Percentiles rank a stretch among this genome's conserved stretches.
Conservation (phyloP, 257 asterid genomes). For the Ligustrum vulgare region DNA sequence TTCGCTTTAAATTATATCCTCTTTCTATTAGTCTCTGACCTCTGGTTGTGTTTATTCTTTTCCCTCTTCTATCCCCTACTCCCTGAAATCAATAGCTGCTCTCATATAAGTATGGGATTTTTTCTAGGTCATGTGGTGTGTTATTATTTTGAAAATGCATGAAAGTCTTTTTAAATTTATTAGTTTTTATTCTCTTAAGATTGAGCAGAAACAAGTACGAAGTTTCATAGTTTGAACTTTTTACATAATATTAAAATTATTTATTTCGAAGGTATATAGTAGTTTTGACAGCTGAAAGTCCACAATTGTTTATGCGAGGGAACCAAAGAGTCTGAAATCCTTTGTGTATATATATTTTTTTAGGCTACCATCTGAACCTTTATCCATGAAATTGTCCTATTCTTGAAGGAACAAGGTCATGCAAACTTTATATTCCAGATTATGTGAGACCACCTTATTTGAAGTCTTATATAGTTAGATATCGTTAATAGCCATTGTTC, state of each 20-base stretch:
- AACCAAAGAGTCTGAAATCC: not conserved
- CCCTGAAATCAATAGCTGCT: not conserved
- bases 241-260: not conserved
- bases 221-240: not conserved
- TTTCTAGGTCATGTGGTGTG: not conserved
- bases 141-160: not conserved
- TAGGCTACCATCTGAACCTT: slow-evolving; percentile 3
- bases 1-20: not conserved
- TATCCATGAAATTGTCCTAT: not conserved
- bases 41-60: not conserved
- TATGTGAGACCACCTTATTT: not conserved
- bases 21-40: not conserved
- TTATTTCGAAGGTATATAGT: not conserved
- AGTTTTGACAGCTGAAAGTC: not conserved
- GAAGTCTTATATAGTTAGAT: not conserved
- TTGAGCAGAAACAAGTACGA: not conserved
- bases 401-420: not conserved
- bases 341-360: not conserved
- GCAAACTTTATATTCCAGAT: not conserved
- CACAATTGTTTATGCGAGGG: not conserved
- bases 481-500: not conserved
- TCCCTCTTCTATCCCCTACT: not conserved
- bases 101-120: not conserved
- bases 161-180: not conserved
- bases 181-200: not conserved